Evolutionary conservation across 2,329 filamentous ascomycete genomes (phyloP), one percentile per base, ranked within the genome.

Genomic region (Nigrograna mackinnonii): DNA sequence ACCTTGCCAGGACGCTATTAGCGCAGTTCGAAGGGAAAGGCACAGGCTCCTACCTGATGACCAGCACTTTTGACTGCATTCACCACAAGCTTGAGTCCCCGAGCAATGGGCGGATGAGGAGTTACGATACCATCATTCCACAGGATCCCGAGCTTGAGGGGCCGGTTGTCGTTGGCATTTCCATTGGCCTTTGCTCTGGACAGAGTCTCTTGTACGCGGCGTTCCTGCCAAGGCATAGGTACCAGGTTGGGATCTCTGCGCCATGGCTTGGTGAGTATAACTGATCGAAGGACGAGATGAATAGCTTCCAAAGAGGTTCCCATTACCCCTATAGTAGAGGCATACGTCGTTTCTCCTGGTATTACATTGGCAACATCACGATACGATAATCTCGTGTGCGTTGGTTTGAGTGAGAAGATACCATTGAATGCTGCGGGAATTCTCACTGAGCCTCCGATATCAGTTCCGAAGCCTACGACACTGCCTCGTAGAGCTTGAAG

Each of bases 231-330:
- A 0, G 83, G 83, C 3, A 87, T 69, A 16, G 84, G 79, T 19
- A 80, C 62, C 0, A 83, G 80, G 1, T 81, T 67, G 0, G 84
- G 83, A 59, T 87, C 84, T 46, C 78, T 67, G 4, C 79, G 61
- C 85, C 84, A 87, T 0, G 85, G 85, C 39, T 79, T 49, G 16
- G 73, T 75, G n/a, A 67, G 71, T 4, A 88, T 64, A 2, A 86
- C 57, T 0, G 74, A 65, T 46, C 79, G 73, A 2, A 81, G 69
- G 2, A 82, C 52, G 2, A 86, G 60, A 31, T 72, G 74, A 18
- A 86, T 51, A 0, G 74, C 76, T 2, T 71, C 71, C 1, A 78
- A 60, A 0, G 78, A 80, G 1, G 76, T 77, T 1, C 78, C 77
- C 20, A 88, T 57, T 1, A 82, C 80, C 0, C 83, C 84, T 19